Base-by-base conservation (phyloP, 306 rosid genomes). In the Erythrophleum fordii region DNA sequence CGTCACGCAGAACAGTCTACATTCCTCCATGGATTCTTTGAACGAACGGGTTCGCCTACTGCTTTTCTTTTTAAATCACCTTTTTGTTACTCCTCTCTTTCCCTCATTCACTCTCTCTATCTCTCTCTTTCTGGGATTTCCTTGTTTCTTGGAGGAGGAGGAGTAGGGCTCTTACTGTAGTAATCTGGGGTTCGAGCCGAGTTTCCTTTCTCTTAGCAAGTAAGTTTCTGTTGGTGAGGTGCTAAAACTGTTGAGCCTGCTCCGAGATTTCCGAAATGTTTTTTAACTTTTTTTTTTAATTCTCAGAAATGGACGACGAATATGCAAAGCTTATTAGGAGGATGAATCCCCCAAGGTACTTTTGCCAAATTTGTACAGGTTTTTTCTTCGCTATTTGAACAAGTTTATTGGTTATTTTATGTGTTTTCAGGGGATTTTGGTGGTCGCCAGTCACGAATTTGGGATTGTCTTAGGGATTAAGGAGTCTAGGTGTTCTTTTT, bases 281-380 rank as follows among this genome's bases (percentile, higher is more conserved):
- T 39, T 41, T 12, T 8, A 3, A 11, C 11, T 18, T 6, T 0
- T 22, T 42, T 44, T 16, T 44, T 44, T 3, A 39, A 1, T 41
- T 44, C 44, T 14, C 58, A 45, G 41, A 69, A 69, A 69, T 69
- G 75, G 75, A 69, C n/a, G 75, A 69, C 46, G 75, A 69, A 46
- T 69, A 69, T 45, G 75, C 75, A 3, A 69, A 69, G 75, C 58
- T 69, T 4, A 69, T 69, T 20, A 25, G 75, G 56, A 28, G 75
- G 58, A 69, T 69, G 75, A 69, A 69, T 45, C 75, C 75, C 4
- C 75, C 75, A 3, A 69, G 75, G 75, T 69, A 25, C 12, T 46
- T 14, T 68, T 68, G 29, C 49, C 10, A 20, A 20, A 41, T 20
- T 42, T 41, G 18, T 68, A 37, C 2, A 5, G 8, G 55, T 14